Evolutionary conservation across 345 rosid species (phyloP).

Genomic region (Firmiana major): DNA sequence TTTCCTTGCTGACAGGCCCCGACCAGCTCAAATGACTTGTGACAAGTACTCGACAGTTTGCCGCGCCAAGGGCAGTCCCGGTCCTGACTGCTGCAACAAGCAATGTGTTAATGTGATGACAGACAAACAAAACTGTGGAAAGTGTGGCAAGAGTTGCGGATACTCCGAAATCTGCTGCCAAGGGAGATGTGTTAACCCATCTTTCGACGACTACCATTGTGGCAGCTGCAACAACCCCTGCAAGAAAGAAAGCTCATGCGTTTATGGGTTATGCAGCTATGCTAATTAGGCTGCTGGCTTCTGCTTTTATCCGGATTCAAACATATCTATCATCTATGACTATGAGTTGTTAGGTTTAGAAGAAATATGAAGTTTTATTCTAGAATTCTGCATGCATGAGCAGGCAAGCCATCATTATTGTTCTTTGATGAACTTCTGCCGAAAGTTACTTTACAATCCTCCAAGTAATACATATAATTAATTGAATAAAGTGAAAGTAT

Average conservation of each 20-base stretch:
- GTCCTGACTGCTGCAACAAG: conserved; percentile 26
- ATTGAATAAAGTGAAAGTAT: neutral
- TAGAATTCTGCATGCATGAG: neutral
- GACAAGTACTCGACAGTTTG: conserved; percentile 22
- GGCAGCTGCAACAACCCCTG: conserved; percentile 33
- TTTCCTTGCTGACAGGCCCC: conserved; percentile 12
- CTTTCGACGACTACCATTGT: conserved; percentile 17
- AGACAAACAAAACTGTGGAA: conserved; percentile 27
- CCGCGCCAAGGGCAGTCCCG: conserved; percentile 16
- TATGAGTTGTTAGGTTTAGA: too few relatives aligned
- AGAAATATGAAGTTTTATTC: neutral
- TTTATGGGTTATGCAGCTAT: conserved; percentile 34
- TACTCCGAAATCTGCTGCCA: conserved; percentile 22
- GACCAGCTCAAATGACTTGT: conserved; percentile 11
- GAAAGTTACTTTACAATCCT: neutral
- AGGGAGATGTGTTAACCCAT: conserved; percentile 28
- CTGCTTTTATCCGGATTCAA: neutral
- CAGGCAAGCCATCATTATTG: neutral
- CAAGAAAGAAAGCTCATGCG: conserved; percentile 26
- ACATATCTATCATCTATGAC: too few relatives aligned
- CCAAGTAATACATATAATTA: neutral
- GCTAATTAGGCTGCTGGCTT: conserved; percentile 4
- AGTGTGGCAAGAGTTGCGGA: conserved; percentile 32
- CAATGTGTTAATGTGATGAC: conserved; percentile 21
- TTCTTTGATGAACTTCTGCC: neutral